Conservation (phyloP, 2,329 filamentous ascomycete genomes). For the Coniochaeta ligniaria region DNA sequence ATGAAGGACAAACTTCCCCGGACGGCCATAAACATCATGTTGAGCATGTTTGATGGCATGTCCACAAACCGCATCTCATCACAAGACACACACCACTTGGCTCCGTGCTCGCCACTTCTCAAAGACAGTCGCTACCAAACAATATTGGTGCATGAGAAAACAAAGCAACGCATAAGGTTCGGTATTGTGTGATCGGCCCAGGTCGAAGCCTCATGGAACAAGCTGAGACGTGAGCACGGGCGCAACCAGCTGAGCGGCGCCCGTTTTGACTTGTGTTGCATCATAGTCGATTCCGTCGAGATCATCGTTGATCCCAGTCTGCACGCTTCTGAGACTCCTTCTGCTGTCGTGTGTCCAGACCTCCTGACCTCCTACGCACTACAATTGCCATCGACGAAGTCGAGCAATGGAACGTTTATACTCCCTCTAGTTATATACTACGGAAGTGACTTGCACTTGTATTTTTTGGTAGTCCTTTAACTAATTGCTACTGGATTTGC, state of each 20-base stretch:
- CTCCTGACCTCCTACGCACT: no score
- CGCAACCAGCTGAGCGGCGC: neutral
- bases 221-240: constrained; percentile 11
- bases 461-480: neutral
- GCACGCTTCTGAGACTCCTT: no score
- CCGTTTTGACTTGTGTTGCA: neutral
- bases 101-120: neutral
- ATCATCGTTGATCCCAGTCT: neutral
- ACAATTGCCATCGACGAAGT: no score
- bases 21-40: neutral
- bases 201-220: constrained; percentile 18
- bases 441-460: neutral
- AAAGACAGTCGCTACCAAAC: neutral
- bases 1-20: neutral
- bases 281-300: neutral
- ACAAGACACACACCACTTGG: neutral
- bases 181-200: constrained; percentile 14
- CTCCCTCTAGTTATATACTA: no score
- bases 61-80: neutral
- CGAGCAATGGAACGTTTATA: no score
- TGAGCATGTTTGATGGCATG: neutral
- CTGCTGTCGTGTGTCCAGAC: no score
- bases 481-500: neutral
- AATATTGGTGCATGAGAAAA: neutral
- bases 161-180: constrained; percentile 7